These are phyloP conservation scores for Candida xiaguanensis DNA, from an alignment of 805 yeast genomes.

Conservation along the genomic window DNA sequence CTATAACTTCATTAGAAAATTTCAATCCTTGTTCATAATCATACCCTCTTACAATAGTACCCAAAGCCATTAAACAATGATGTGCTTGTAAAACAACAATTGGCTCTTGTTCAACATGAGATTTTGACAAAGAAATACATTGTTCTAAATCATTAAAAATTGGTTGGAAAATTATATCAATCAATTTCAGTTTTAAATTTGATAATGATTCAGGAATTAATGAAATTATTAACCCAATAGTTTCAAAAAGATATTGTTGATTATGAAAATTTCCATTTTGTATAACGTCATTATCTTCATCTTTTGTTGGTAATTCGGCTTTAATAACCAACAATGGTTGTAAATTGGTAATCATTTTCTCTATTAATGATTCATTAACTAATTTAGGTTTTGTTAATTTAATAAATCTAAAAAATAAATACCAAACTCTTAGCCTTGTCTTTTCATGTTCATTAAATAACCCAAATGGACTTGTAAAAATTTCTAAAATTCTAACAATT, in stretches of 20 bases:
- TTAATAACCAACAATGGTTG: conserved; percentile 62
- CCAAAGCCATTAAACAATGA: conserved; percentile 83
- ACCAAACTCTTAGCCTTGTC: conserved; percentile 88
- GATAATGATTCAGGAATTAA: conserved; percentile 26
- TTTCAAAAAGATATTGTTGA: conserved; percentile 81
- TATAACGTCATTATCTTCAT: conserved; percentile 51
- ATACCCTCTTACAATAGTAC: conserved; percentile 85
- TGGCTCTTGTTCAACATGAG: conserved; percentile 15
- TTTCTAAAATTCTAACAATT: conserved; percentile 61
- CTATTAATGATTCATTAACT: conserved; percentile 43
- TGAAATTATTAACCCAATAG: conserved; percentile 72
- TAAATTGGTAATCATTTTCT: conserved; percentile 56
- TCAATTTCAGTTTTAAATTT: conserved; percentile 37
- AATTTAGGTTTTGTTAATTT: conserved; percentile 65
- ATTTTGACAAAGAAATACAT: conserved; percentile 38
- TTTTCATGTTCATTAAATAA: conserved; percentile 69
- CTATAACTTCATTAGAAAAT: conserved; percentile 36
- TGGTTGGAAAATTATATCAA: conserved; percentile 71
- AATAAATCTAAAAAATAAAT: conserved; percentile 76
- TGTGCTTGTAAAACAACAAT: conserved; percentile 69
- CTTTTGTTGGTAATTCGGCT: conserved; percentile 51
- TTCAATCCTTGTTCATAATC: conserved; percentile 46
- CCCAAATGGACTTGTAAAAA: conserved; percentile 79
- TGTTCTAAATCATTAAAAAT: conserved; percentile 67
- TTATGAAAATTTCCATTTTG: conserved; percentile 59